phyloP scores from a whole-genome alignment of 1,284 basidiomycete species.

The Prillingera fragicola region DNA sequence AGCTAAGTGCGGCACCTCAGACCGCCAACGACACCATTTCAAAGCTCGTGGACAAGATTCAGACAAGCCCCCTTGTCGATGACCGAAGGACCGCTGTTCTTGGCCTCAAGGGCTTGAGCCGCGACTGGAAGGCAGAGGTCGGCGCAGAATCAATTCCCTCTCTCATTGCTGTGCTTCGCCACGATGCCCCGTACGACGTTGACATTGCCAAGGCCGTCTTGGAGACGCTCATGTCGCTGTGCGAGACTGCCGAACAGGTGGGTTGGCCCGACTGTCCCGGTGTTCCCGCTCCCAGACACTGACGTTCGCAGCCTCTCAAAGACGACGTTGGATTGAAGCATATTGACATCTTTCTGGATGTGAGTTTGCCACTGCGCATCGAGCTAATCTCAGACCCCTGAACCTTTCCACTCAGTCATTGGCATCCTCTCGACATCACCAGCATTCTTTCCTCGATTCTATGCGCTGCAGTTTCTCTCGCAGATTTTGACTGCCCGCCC shows the following conservation, averaged over 20 bases:
- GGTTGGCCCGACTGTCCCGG: constrained; percentile 2
- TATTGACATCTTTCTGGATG: constrained; percentile 46
- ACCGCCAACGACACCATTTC: constrained; percentile 77
- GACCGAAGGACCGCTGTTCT: constrained; percentile 88
- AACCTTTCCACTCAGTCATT: constrained; percentile 70
- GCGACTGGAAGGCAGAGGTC: constrained; percentile 85
- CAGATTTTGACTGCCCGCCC: constrained; percentile 73
- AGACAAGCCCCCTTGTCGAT: constrained; percentile 75
- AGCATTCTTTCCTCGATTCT: constrained; percentile 79
- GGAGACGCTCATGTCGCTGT: constrained; percentile 65
- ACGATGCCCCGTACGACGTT: constrained; percentile 78
- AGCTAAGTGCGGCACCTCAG: constrained; percentile 55
- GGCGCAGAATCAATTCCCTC: constrained; percentile 68
- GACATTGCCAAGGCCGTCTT: constrained; percentile 86
- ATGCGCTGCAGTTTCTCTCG: constrained; percentile 76
- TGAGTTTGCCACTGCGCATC: constrained; percentile 4
- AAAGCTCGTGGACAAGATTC: constrained; percentile 79
- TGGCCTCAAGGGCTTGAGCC: constrained; percentile 81
- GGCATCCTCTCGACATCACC: constrained; percentile 58
- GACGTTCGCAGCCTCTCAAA: constrained; percentile 39
- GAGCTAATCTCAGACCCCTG: constrained; percentile 47
- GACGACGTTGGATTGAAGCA: constrained; percentile 51
- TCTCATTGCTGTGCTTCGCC: constrained; percentile 71
- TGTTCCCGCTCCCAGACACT: no score
- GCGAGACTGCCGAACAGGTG: constrained; percentile 44